These are phyloP conservation scores for Leptodermis oblonga DNA, from an alignment of 257 asterid species.

Conservation along the genomic window DNA sequence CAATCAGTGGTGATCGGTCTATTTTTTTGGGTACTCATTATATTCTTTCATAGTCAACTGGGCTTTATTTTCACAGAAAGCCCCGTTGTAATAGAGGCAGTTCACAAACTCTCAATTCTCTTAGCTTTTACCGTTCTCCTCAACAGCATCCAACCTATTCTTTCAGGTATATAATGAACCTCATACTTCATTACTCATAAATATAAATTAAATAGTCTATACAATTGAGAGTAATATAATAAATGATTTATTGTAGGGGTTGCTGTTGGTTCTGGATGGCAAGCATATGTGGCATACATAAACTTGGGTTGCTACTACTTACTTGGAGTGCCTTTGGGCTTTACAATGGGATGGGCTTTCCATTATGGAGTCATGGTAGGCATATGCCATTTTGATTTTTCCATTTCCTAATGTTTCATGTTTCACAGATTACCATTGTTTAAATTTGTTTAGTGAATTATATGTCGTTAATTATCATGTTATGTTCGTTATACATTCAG, in stretches of 20 bases:
- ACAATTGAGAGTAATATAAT: no score
- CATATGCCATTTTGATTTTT: not conserved
- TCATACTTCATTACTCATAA: no score
- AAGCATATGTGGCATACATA: conserved; percentile 47
- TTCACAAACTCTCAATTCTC: conserved; percentile 36
- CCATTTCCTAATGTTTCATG: not conserved
- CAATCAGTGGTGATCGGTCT: conserved; percentile 45
- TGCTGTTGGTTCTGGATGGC: conserved; percentile 68
- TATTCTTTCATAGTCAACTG: conserved; percentile 34
- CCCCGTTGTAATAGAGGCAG: conserved; percentile 41
- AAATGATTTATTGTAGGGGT: conserved; percentile 38
- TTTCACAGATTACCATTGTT: no score
- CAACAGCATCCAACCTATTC: conserved; percentile 56
- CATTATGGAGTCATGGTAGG: conserved; percentile 51
- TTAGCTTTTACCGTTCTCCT: conserved; percentile 51
- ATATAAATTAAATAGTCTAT: no score
- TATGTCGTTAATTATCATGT: no score
- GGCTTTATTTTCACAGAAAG: conserved; percentile 46
- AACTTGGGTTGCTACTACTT: conserved; percentile 46
- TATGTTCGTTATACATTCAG: no score
- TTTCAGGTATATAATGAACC: conserved; percentile 48
- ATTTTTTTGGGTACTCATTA: conserved; percentile 32
- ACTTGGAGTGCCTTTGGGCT: conserved; percentile 47
- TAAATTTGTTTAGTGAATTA: no score
- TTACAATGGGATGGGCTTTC: conserved; percentile 38